Evolutionary conservation across 768 basidiomycete species (phyloP), one percentile per base, ranked within the genome.

Genomic region (Amanita fuliginea): DNA sequence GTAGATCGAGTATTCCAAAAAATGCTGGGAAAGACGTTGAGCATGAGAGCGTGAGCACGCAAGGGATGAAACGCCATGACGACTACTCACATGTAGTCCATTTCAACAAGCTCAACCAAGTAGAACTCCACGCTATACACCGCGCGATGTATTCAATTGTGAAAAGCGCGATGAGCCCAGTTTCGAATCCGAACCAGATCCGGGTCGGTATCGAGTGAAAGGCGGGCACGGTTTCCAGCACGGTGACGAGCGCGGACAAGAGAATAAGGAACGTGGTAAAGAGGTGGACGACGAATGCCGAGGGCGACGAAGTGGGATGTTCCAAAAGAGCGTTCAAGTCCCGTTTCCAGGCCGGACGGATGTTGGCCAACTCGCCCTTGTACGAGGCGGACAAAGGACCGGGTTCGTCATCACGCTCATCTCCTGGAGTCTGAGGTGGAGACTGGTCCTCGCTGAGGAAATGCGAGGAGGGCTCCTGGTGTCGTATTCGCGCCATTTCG

Each of bases 151-250:
- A 94, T 64, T 96, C 92, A 51, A 90, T 71, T 0, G 92, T 93
- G 63, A 94, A 95, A 2, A 93, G 62, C 42, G 82, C 78, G 21
- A 94, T 91, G 8, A 94, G 64, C 46, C 75, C 81, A 14, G 90
- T 91, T 67, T 94, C 92, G 18, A 91, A 60, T 1, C 92, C 92
- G 53, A 95, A 95, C 80, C 92, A 90, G 6, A 84, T 69, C 33
- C 80, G 70, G 11, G 75, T 78, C 2, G 80, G 76, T 2, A 82
- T 78, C 8, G 75, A 73, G 59, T 86, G 86, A 54, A 89, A 81
- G 1, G 77, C 74, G 0, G 85, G 87, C 1, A 90, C 80, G 0
- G 88, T 90, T 62, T 90, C 87, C 21, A 90, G 66, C 3, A 88
- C 71, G 0, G 87, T 90, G 22, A 90, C 77, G 34, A 86, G 54